A percentile compares a stretch with the other conserved stretches of the same genome.
Conservation (phyloP, 257 asterid species). For the Scutellaria galericulata region DNA sequence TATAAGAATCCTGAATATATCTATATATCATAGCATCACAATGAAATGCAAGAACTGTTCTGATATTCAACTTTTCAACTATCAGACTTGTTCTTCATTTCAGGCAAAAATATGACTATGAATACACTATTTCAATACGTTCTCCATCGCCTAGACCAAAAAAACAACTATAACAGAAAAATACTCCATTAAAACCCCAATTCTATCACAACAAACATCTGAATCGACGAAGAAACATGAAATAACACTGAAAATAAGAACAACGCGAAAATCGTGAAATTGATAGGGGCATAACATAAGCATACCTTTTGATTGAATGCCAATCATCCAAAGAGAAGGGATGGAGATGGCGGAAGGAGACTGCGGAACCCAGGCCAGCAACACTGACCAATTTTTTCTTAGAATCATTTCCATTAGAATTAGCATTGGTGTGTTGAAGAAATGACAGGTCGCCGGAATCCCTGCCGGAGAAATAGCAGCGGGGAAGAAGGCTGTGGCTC, state of each 20-base stretch:
- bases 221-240: neutral
- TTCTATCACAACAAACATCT: neutral
- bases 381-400: slow-evolving; percentile 69
- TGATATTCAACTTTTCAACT: neutral
- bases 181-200: slow-evolving; percentile 17
- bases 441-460: slow-evolving; percentile 45
- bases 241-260: neutral
- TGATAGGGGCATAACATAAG: neutral
- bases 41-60: neutral
- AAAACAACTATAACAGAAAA: neutral
- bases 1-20: slow-evolving; percentile 28
- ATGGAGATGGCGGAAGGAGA: slow-evolving; percentile 69
- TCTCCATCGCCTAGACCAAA: neutral
- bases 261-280: neutral
- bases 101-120: neutral
- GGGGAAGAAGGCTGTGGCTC: slow-evolving; percentile 60
- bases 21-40: neutral
- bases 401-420: slow-evolving; percentile 33
- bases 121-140: too few species aligned
- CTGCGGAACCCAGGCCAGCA: slow-evolving; percentile 93
- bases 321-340: slow-evolving; percentile 83
- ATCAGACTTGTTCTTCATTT: neutral
- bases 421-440: slow-evolving; percentile 33
- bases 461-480: slow-evolving; percentile 90
- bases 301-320: slow-evolving; percentile 81